Evolutionary conservation across 2,329 filamentous ascomycete species (phyloP).

Genomic region (Ophiostoma ulmi): DNA sequence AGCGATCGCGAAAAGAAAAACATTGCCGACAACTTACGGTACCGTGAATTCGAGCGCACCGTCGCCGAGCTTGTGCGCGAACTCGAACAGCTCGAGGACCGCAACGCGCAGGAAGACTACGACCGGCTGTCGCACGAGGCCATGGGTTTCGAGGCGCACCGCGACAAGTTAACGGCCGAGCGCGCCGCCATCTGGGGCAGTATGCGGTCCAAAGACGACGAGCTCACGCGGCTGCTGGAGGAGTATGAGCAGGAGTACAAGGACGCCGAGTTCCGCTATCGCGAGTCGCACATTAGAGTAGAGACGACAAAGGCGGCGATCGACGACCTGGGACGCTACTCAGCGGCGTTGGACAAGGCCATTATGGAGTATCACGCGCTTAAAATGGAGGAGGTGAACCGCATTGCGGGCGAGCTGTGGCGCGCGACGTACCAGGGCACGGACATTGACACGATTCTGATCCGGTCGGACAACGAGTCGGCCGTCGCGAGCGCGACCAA

Average conservation of each 20-base stretch:
- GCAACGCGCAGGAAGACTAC: slow-evolving; percentile 79
- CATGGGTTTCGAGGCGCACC: slow-evolving; percentile 58
- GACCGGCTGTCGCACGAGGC: slow-evolving; percentile 68
- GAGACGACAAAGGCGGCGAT: slow-evolving; percentile 89
- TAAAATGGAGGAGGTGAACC: slow-evolving; percentile 98
- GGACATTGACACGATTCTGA: slow-evolving; percentile 93
- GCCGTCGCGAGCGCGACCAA: slow-evolving; percentile 42
- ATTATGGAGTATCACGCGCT: slow-evolving; percentile 95
- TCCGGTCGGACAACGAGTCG: slow-evolving; percentile 83
- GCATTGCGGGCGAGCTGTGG: slow-evolving; percentile 94
- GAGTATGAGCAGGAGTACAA: slow-evolving; percentile 87
- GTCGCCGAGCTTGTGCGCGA: slow-evolving; percentile 63
- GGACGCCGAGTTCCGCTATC: slow-evolving; percentile 72
- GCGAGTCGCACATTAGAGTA: slow-evolving; percentile 81
- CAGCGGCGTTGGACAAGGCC: slow-evolving; percentile 81
- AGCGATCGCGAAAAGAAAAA: slow-evolving; percentile 79
- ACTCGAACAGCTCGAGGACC: slow-evolving; percentile 67
- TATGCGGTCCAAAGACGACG: slow-evolving; percentile 79
- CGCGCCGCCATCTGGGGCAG: slow-evolving; percentile 69
- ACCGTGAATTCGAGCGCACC: slow-evolving; percentile 67
- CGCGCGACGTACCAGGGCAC: slow-evolving; percentile 93
- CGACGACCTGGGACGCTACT: slow-evolving; percentile 80
- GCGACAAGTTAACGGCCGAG: slow-evolving; percentile 66
- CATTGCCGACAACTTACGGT: slow-evolving; percentile 83
- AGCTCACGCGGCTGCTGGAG: slow-evolving; percentile 63